Conservation (phyloP, 495 filamentous ascomycete species). For the Penicillium psychrofluorescens region DNA sequence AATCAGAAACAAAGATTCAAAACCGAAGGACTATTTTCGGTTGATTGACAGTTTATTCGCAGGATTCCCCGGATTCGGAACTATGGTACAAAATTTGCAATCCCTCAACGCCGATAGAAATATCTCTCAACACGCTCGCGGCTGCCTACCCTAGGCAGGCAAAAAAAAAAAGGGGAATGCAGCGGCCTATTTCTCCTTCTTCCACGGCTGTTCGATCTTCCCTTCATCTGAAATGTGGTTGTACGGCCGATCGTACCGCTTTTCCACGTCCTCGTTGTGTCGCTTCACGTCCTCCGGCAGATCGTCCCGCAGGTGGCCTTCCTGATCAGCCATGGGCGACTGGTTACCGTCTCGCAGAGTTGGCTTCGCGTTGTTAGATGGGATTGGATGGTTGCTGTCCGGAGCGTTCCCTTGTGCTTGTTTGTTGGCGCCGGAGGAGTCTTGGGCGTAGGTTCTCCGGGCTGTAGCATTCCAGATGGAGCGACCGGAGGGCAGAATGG, state of each 20-base stretch:
- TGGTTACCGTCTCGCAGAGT: conserved; percentile 26
- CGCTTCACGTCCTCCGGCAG: conserved; percentile 31
- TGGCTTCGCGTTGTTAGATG: conserved; percentile 32
- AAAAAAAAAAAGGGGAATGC: conserved; percentile 4
- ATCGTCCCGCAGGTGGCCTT: conserved; percentile 20
- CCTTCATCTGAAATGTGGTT: conserved; percentile 31
- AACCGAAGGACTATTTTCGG: too few relatives aligned
- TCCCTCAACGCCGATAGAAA: too few relatives aligned
- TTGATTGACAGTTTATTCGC: too few relatives aligned
- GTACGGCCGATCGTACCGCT: conserved; percentile 31
- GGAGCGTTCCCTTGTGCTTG: not conserved
- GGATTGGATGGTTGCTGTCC: conserved; percentile 13
- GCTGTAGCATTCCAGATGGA: not conserved
- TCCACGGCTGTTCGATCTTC: conserved; percentile 15
- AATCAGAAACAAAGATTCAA: too few relatives aligned
- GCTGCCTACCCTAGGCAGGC: not conserved
- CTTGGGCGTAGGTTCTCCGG: conserved; percentile 4
- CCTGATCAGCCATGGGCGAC: conserved; percentile 23
- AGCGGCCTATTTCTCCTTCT: conserved; percentile 1
- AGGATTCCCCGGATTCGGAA: too few relatives aligned
- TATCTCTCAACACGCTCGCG: too few relatives aligned
- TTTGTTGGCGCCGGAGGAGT: not conserved
- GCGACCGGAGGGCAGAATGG: not conserved
- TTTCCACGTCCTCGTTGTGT: conserved; percentile 30
- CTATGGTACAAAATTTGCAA: too few relatives aligned